phyloP scores from a whole-genome alignment of 2,329 filamentous ascomycete genomes.

The Colletotrichum shisoi region DNA sequence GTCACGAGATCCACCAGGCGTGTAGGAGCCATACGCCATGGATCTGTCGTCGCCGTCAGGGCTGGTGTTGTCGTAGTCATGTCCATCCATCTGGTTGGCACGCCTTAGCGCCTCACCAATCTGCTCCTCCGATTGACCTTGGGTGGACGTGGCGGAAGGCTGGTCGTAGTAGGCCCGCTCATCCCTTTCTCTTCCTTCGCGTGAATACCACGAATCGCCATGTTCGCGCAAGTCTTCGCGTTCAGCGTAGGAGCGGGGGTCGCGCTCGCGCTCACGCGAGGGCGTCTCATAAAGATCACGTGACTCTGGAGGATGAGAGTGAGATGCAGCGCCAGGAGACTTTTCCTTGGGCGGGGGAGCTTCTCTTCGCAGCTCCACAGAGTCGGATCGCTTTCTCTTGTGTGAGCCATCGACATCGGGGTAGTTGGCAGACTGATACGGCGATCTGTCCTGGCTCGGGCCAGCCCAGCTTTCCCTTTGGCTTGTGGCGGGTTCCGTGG shows the following conservation, averaged over 20 bases:
- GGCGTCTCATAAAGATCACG: conserved; percentile 56
- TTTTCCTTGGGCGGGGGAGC: conserved; percentile 44
- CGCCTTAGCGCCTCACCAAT: conserved; percentile 56
- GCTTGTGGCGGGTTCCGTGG: conserved; percentile 43
- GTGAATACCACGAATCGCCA: conserved; percentile 59
- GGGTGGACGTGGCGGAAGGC: conserved; percentile 55
- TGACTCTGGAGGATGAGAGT: conserved; percentile 48
- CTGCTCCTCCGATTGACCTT: conserved; percentile 61
- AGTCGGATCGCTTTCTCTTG: conserved; percentile 76
- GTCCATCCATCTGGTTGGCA: conserved; percentile 55
- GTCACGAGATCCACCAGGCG: conserved; percentile 55
- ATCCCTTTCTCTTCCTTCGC: conserved; percentile 56
- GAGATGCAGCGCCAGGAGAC: conserved; percentile 48
- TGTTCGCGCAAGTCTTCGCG: conserved; percentile 54
- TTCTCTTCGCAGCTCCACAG: conserved; percentile 60
- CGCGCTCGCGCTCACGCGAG: conserved; percentile 54
- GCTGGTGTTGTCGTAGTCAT: conserved; percentile 62
- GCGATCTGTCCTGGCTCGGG: conserved; percentile 53
- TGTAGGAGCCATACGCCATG: conserved; percentile 54
- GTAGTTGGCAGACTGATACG: conserved; percentile 53
- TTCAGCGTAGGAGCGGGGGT: conserved; percentile 55
- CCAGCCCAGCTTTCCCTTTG: conserved; percentile 55
- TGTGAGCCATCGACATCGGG: conserved; percentile 60
- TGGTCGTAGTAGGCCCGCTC: conserved; percentile 58
- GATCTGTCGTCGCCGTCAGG: conserved; percentile 62